Conservation (phyloP, 352 stramenopile genomes). For the Stramenopiles sp. region DNA sequence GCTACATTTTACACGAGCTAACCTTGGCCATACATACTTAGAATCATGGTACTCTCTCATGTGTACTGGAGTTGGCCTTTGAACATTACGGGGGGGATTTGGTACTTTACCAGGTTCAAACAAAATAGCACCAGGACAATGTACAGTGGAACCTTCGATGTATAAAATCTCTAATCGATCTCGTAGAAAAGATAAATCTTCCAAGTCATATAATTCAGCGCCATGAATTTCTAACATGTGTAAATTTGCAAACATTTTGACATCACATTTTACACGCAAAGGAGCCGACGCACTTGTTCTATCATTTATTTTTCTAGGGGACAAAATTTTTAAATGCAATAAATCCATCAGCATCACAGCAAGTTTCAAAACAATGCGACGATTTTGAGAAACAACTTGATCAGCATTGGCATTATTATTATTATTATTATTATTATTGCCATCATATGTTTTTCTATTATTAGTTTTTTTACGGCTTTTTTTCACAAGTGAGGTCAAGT, state of each 20-base stretch:
- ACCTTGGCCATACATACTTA: background rate
- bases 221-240: background rate
- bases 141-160: background rate
- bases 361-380: background rate
- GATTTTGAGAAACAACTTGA: background rate
- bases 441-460: too few relatives aligned
- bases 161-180: background rate
- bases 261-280: background rate
- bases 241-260: background rate
- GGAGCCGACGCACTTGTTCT: background rate
- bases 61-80: background rate
- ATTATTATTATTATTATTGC: too few relatives aligned
- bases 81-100: background rate
- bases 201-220: background rate
- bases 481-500: background rate
- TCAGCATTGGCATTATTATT: too few relatives aligned
- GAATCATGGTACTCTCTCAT: background rate
- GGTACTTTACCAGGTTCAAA: background rate
- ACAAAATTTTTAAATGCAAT: background rate
- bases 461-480: background rate
- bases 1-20: background rate
- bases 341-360: background rate
- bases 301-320: background rate
- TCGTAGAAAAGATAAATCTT: background rate
- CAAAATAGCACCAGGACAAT: background rate